Evolutionary conservation across 305 asterid genomes (phyloP).

Genomic region (Ilex paraguariensis): DNA sequence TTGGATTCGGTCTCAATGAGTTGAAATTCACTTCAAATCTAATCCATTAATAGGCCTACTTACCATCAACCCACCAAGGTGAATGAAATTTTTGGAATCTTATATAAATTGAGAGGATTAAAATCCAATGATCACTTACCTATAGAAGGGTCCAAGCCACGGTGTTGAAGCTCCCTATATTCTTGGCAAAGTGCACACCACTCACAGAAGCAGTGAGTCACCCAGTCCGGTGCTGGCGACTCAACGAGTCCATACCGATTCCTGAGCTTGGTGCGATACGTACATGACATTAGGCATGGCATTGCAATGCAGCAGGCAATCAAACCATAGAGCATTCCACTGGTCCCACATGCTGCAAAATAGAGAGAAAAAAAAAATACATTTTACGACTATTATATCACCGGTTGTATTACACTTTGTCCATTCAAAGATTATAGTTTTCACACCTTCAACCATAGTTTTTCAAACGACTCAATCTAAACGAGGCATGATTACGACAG

Average conservation of each 20-base stretch:
- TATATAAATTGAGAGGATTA: too few species aligned
- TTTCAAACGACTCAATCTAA: too few species aligned
- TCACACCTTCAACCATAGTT: too few species aligned
- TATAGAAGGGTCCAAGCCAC: constrained; percentile 58
- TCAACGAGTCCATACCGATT: constrained; percentile 39
- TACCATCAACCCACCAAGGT: too few species aligned
- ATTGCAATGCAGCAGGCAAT: constrained; percentile 36
- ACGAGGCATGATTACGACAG: too few species aligned
- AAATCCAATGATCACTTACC: constrained; percentile 21
- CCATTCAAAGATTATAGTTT: too few species aligned
- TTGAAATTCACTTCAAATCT: too few species aligned
- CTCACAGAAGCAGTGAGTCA: constrained; percentile 57
- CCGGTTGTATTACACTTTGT: too few species aligned
- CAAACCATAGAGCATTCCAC: constrained; percentile 41
- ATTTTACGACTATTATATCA: too few species aligned
- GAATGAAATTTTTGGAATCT: too few species aligned
- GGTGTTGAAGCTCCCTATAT: constrained; percentile 50
- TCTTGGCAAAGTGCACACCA: constrained; percentile 71
- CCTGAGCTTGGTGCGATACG: constrained; percentile 54
- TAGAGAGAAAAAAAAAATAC: neutral
- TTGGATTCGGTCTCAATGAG: too few species aligned
- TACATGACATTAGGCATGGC: constrained; percentile 63
- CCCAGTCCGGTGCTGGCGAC: constrained; percentile 50
- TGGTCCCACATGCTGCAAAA: constrained; percentile 46
- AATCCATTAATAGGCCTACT: too few species aligned